Base-by-base conservation (phyloP, 345 rosid genomes). In the Brassica incana region DNA sequence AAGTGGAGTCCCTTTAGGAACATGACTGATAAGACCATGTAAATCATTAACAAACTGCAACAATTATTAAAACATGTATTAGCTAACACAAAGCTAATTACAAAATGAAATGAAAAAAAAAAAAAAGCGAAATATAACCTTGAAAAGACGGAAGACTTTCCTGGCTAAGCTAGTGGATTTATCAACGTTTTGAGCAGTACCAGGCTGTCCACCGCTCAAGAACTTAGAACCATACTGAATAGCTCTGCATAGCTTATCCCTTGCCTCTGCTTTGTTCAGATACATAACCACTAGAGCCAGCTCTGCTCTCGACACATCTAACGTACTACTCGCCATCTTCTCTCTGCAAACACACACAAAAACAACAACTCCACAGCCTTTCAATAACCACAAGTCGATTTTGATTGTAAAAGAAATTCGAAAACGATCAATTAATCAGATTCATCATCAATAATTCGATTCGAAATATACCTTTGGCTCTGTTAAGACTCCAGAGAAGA, bases 191-290 rank as follows among this genome's bases (percentile, higher is more conserved):
- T 95, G 99, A 30, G 99, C 97, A 0, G 97, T 91, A 78, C 99
- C 97, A 77, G 99, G 87, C 76, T 89, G 70, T 74, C 98, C 99
- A 62, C 87, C 62, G 62, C 99, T 96, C 76, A 96, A 36, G 81
- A 93, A 93, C 84, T 90, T 93, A 1, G 97, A 96, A 77, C 99
- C 99, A 77, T 96, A 96, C 65, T 96, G 99, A 83, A 96, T 96
- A 70, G 97, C 97, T 86, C 99, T 87, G 85, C 99, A 95, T 75
- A 96, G 85, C 95, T 95, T 95, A 87, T 95, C 99, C 80, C 99
- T 88, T 64, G 99, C 94, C 82, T 95, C 99, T 40, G 98, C 99
- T 87, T 95, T 93, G 78, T 91, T 93, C 88, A 95, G 79, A 87
- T 91, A 95, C 84, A 95, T 78, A 74, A 95, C 97, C 50, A 89